Evolutionary conservation across 2,329 filamentous ascomycete genomes (phyloP).

Genomic region (Colletotrichum somersetense): DNA sequence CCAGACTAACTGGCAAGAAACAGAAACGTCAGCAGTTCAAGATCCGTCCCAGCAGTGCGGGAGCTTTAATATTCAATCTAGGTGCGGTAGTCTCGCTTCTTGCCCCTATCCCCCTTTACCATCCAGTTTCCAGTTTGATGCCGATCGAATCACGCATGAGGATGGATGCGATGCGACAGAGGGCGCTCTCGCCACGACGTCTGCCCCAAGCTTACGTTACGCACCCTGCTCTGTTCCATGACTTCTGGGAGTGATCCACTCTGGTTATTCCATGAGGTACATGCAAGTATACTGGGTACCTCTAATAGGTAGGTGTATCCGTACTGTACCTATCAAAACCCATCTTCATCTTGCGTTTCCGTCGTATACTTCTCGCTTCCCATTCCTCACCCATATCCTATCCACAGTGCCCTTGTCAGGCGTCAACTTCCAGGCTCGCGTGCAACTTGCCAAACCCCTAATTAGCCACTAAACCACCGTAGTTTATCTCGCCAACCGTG

Average conservation of each 20-base stretch:
- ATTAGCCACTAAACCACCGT: neutral
- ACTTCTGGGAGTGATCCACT: constrained; percentile 20
- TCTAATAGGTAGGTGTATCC: neutral
- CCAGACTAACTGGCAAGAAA: constrained; percentile 35
- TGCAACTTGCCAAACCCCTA: neutral
- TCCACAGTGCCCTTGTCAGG: neutral
- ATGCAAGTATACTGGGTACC: neutral
- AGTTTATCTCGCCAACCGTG: neutral
- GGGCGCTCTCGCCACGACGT: constrained; percentile 24
- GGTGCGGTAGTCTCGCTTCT: neutral
- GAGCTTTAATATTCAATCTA: constrained; percentile 31
- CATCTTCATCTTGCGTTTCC: neutral
- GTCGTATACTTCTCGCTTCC: neutral
- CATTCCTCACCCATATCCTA: neutral
- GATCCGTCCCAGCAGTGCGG: constrained; percentile 7
- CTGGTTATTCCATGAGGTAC: constrained; percentile 7
- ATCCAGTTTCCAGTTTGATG: constrained; percentile 29
- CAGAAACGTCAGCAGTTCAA: neutral
- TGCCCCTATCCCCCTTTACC: neutral
- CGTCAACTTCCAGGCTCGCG: neutral
- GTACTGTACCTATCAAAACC: neutral
- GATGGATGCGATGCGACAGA: constrained; percentile 30
- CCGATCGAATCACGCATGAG: constrained; percentile 30
- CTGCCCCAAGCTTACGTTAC: constrained; percentile 16
- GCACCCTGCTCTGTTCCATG: constrained; percentile 4